Percentiles rank a stretch among this genome's conserved stretches.
Conservation (phyloP, 2,329 filamentous ascomycete genomes). For the Zasmidium angulare region DNA sequence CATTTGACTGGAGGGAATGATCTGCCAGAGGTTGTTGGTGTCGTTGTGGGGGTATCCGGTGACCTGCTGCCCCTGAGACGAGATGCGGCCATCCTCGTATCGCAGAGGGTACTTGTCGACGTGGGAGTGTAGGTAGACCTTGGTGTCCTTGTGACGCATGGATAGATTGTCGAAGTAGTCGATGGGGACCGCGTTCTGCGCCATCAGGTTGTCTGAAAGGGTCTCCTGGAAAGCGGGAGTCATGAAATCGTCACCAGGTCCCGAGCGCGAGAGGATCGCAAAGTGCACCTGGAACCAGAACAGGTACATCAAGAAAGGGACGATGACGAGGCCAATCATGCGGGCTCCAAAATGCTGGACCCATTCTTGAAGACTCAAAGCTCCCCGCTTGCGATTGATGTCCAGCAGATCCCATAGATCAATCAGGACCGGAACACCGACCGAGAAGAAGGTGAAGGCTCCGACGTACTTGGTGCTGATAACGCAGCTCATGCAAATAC, state of each 20-base stretch:
- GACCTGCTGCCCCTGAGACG: constrained; percentile 94
- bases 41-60: constrained; percentile 98
- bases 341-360: constrained; percentile 87
- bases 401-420: constrained; percentile 95
- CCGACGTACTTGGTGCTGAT: constrained; percentile 99
- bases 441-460: constrained; percentile 93
- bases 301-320: constrained; percentile 96
- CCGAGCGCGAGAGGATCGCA: constrained; percentile 79
- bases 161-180: constrained; percentile 88
- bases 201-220: constrained; percentile 89
- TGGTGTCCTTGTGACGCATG: constrained; percentile 95
- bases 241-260: constrained; percentile 98
- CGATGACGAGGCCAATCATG: constrained; percentile 78
- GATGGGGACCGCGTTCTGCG: constrained; percentile 79
- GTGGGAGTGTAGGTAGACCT: constrained; percentile 93
- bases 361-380: constrained; percentile 77
- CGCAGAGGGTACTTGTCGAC: constrained; percentile 83
- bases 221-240: constrained; percentile 97
- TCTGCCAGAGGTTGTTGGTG: constrained; percentile 98
- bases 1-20: constrained; percentile 65
- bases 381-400: constrained; percentile 77
- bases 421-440: constrained; percentile 88
- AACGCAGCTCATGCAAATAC: constrained; percentile 91
- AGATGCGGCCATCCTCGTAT: constrained; percentile 96
- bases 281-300: constrained; percentile 99